Base-by-base conservation (phyloP, 2,329 filamentous ascomycete genomes). In the Neonectria magnoliae region DNA sequence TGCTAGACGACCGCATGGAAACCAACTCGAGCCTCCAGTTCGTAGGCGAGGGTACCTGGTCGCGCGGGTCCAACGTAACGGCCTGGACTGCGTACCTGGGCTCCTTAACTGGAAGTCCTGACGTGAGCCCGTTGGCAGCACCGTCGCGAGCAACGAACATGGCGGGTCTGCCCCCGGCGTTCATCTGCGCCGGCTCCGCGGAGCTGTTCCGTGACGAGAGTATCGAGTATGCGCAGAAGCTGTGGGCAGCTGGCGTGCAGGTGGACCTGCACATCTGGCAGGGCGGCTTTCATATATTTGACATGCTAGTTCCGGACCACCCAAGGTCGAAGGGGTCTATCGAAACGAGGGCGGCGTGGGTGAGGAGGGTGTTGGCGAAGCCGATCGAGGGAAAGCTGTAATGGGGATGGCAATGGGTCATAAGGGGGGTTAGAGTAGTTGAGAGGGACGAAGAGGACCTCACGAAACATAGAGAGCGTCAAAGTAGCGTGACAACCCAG, bases 1-100 rank as follows among this genome's bases (percentile, higher is more conserved):
- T 85, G 82, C 72, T 85, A 13, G 82, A 85, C 68, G 80, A 84
- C 64, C 71, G 77, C 51, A 78, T 75, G 45, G 73, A 76, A n/a
- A 72, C 64, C n/a, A 64, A 64, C 8, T 76, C 77, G 5, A 73
- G 74, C n/a, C 65, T 66, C 14, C 76, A 79, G 14, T 76, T 79
- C 52, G 75, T 76, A 25, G 69, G 70, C 4, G 74, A 77, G 31
- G 72, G 75, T 0, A 73, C 73, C 18, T 84, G 81, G 80, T 73
- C 69, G 2, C 68, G 69, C 5, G 75, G 73, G 44, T 76, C 78
- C 57, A 83, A 82, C 67, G 66, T 74, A 44, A 81, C 77, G 4
- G 81, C 76, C 5, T 85, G 82, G 82, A 69, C 70, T 2, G 77
- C 78, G 5, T 75, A 81, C 16, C 75, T 84, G 8, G 82, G 81